phyloP scores from a whole-genome alignment of 495 filamentous ascomycete species.

The Neurospora cerealis region DNA sequence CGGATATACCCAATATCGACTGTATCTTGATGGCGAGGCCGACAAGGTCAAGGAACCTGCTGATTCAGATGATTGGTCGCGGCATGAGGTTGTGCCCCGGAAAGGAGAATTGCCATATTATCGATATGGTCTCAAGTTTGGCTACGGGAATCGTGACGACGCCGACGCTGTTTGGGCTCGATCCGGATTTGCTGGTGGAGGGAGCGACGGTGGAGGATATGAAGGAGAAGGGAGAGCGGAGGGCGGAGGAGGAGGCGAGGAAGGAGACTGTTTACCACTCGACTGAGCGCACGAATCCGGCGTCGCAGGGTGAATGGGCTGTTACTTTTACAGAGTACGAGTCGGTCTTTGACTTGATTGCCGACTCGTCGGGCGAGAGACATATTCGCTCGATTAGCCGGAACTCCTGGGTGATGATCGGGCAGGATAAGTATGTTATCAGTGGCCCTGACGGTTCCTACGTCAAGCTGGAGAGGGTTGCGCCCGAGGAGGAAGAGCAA shows the following conservation, averaged over 20 bases:
- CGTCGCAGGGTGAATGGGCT: conserved; percentile 7
- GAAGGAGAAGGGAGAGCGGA: conserved; percentile 37
- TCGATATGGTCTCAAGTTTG: conserved; percentile 88
- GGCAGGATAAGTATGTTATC: conserved; percentile 54
- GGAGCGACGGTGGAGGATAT: conserved; percentile 48
- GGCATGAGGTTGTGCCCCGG: conserved; percentile 73
- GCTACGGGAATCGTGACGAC: conserved; percentile 75
- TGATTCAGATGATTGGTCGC: conserved; percentile 96
- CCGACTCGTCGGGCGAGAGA: conserved; percentile 65
- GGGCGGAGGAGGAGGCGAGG: conserved; percentile 25
- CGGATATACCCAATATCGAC: conserved; percentile 95
- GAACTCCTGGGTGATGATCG: conserved; percentile 72
- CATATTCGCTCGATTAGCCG: conserved; percentile 68
- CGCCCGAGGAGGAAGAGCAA: conserved; percentile 6
- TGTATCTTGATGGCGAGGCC: conserved; percentile 84
- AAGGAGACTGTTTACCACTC: conserved; percentile 7
- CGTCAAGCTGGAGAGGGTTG: conserved; percentile 49
- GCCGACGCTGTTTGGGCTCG: conserved; percentile 87
- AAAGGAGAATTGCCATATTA: conserved; percentile 86
- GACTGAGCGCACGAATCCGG: conserved; percentile 4
- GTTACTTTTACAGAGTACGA: conserved; percentile 83
- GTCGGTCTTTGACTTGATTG: conserved; percentile 75
- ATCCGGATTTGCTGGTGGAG: conserved; percentile 72
- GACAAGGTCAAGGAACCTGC: conserved; percentile 78
- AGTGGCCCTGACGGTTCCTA: conserved; percentile 43